A percentile compares a stretch with the other conserved stretches of the same genome.
phyloP scores from a whole-genome alignment of 139 green algal genomes.

The Auxenochlorella pyrenoidosa region DNA sequence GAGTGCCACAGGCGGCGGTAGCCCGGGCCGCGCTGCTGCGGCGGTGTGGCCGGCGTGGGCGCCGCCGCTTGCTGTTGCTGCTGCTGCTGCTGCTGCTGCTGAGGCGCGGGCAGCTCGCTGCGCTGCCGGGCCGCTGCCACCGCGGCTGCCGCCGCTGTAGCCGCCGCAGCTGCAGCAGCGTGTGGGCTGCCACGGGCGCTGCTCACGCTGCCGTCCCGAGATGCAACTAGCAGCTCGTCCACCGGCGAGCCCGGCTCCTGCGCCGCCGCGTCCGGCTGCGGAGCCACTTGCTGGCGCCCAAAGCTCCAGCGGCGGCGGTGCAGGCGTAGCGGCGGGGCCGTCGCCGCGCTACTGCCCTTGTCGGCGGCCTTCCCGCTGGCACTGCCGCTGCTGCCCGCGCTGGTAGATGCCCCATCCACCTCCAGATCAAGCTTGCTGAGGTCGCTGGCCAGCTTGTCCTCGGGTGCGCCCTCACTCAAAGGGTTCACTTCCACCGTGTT shows the following conservation, averaged over 20 bases:
- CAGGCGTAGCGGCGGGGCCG: background rate
- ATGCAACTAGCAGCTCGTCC: background rate
- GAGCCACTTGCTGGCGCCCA: slow-evolving; percentile 13
- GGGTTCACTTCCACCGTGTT: too few species aligned
- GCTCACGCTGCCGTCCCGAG: slow-evolving; percentile 5
- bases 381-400: background rate
- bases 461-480: too few species aligned
- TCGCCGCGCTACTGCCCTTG: background rate
- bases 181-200: background rate
- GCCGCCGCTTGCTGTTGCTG: background rate
- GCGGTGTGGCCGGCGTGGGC: background rate
- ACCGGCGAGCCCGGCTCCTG: background rate
- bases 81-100: background rate
- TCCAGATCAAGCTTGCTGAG: slow-evolving; percentile 8
- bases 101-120: background rate
- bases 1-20: slow-evolving; percentile 44
- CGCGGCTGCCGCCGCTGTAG: background rate
- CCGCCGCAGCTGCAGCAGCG: background rate
- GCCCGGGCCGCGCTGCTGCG: background rate
- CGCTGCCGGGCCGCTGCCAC: background rate
- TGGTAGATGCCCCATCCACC: background rate
- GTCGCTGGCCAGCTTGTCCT: background rate
- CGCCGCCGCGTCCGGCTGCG: background rate
- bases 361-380: background rate
- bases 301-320: slow-evolving; percentile 33